Conservation (phyloP, 2,329 filamentous ascomycete genomes). For the Verticillium isaacii region DNA sequence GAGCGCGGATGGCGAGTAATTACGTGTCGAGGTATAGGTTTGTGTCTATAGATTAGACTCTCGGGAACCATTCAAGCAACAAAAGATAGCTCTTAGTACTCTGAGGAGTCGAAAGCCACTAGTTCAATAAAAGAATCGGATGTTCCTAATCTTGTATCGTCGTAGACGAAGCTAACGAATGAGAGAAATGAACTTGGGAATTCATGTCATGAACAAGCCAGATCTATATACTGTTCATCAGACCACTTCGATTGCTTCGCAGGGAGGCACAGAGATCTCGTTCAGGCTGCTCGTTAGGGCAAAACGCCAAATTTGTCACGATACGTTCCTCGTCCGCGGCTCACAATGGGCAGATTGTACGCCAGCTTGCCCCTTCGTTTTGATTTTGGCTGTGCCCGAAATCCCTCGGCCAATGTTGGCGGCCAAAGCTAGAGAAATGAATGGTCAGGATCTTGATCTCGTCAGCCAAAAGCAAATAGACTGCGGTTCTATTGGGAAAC, state of each 20-base stretch:
- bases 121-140: not conserved
- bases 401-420: not conserved
- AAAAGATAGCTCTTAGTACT: not conserved
- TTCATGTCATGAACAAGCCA: no score
- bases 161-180: no score
- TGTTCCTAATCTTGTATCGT: not conserved
- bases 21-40: not conserved
- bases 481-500: conserved; percentile 8
- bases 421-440: not conserved
- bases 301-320: not conserved
- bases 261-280: no score
- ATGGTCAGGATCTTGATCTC: not conserved
- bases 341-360: not conserved
- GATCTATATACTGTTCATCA: no score
- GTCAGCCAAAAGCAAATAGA: conserved; percentile 8
- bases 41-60: not conserved
- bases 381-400: not conserved
- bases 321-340: not conserved
- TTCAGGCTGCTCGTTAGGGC: not conserved
- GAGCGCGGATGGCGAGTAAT: not conserved
- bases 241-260: no score
- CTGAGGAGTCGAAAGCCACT: not conserved
- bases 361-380: not conserved
- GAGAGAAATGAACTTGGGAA: no score
- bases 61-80: not conserved